Evolutionary conservation across 163 green algal species (phyloP), one percentile per base, ranked within the genome.

Genomic region (Scenedesmus sp.): DNA sequence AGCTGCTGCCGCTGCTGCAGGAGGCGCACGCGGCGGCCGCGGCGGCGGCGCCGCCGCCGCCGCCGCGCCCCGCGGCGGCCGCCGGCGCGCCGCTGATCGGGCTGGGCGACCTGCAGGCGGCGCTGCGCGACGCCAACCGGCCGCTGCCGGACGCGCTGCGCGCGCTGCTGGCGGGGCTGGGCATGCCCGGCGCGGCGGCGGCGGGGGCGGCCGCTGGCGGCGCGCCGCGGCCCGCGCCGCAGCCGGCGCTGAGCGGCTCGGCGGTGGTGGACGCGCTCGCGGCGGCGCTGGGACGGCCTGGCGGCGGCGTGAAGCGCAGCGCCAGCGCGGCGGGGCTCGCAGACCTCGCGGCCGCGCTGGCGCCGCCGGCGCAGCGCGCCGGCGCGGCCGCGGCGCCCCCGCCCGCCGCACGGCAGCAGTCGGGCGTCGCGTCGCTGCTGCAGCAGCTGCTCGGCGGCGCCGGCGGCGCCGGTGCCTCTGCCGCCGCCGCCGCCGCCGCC

Each of bases 391-490:
- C 54, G 15, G 13, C 28, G 34, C 20, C 66, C 63, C 29, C 66
- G 45, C 50, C 67, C 64, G 51, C 67, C 63, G 67, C 47, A 75
- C 29, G n/a, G n/a, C n/a, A n/a, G n/a, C n/a, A n/a, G n/a, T n/a
- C n/a, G n/a, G n/a, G n/a, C n/a, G n/a, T n/a, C n/a, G n/a, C n/a
- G n/a, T n/a, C n/a, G n/a, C n/a, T n/a, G n/a, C n/a, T n/a, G n/a
- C 22, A 44, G 4, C 65, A 75, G 34, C 22, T 39, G 22, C 15
- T 31, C 66, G 63, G 48, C 66, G 28, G 67, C 67, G 63, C 33
- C 67, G 63, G 67, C 47, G 63, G 48, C 10, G 39, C 1, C 65
- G 60, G 65, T 31, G 44, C 36, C 15, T 13, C 31, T n/a, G 44
- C 14, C 62, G 44, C 5, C 62, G 15, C 50, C 11, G 36, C 36